Conservation (phyloP, 139 green algal species). For the Tetraselmis chui region DNA sequence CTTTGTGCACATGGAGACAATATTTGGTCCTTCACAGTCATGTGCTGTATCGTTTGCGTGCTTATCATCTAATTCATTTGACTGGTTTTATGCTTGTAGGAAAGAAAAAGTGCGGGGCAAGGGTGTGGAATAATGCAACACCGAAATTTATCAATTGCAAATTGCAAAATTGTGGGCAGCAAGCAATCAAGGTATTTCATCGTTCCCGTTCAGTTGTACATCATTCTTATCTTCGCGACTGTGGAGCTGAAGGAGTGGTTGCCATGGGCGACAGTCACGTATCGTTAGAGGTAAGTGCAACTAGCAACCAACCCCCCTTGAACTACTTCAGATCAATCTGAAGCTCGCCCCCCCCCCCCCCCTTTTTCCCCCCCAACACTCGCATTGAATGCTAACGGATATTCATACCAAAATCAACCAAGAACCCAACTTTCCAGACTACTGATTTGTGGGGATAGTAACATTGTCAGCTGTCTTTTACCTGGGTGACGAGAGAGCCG, state of each 20-base stretch:
- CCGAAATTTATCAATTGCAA: background rate
- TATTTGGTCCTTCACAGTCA: background rate
- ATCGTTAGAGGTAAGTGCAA: background rate
- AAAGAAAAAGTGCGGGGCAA: background rate
- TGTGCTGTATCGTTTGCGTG: background rate
- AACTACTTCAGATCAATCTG: too few relatives aligned
- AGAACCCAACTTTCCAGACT: background rate
- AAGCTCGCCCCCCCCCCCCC: too few relatives aligned
- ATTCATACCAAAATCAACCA: too few relatives aligned
- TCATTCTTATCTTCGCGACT: background rate
- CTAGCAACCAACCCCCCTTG: too few relatives aligned
- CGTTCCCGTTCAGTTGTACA: background rate
- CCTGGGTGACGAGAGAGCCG: background rate
- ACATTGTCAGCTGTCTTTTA: background rate
- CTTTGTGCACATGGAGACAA: background rate
- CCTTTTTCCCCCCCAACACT: too few relatives aligned
- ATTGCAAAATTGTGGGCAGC: background rate
- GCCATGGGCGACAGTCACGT: background rate
- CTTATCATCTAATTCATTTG: background rate
- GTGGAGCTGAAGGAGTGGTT: background rate
- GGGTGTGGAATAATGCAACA: background rate
- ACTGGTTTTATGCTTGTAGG: background rate
- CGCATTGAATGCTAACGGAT: too few relatives aligned
- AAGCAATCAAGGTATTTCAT: background rate
- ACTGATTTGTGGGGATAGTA: background rate